Conservation (phyloP, 306 rosid species). For the Inga oerstediana region DNA sequence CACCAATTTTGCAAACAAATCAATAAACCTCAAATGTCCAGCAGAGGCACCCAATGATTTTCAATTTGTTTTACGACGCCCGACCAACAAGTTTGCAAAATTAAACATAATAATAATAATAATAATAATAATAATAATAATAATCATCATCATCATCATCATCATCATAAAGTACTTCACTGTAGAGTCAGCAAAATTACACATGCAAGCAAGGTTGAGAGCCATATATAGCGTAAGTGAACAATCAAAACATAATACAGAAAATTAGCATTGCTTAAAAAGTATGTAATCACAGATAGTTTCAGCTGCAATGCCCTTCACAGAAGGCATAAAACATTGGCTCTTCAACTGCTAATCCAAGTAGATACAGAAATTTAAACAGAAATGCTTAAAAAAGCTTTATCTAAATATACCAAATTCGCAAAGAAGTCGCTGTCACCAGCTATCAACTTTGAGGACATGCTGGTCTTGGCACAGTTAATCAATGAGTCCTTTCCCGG, state of each 20-base stretch:
- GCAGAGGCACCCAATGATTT: neutral
- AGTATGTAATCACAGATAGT: neutral
- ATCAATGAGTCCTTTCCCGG: slow-evolving; percentile 85
- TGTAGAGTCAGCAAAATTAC: neutral
- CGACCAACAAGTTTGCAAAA: neutral
- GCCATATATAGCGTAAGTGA: neutral
- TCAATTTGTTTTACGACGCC: neutral
- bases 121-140: neutral
- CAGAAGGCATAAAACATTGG: neutral
- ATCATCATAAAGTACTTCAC: neutral
- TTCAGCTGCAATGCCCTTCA: neutral
- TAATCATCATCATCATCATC: too few relatives aligned
- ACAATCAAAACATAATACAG: slow-evolving; percentile 18
- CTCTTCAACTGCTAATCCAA: slow-evolving; percentile 18
- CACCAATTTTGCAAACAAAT: neutral
- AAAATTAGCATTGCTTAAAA: slow-evolving; percentile 1
- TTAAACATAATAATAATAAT: neutral
- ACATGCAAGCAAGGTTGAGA: neutral
- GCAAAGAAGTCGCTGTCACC: slow-evolving; percentile 94
- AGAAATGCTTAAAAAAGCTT: neutral
- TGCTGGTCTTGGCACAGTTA: slow-evolving; percentile 98
- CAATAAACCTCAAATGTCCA: neutral
- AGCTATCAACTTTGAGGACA: slow-evolving; percentile 98
- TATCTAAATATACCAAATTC: slow-evolving; percentile 63
- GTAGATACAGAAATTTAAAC: neutral